Evolutionary conservation across 108 stramenopile species (phyloP).

Genomic region (Skeletonema potamos): DNA sequence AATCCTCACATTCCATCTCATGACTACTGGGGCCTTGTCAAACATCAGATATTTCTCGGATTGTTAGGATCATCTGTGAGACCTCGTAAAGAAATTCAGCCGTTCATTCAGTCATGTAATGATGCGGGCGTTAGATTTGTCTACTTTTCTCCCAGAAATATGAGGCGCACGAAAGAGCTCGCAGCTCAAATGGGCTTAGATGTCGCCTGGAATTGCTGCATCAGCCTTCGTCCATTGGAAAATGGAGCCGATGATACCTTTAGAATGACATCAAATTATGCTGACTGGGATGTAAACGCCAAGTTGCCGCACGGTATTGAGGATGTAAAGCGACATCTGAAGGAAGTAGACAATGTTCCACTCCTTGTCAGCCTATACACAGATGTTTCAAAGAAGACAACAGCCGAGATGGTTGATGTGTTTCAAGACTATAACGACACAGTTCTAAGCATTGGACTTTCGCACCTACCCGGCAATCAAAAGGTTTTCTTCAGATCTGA

Average conservation of each 20-base stretch:
- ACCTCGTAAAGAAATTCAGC: conserved; percentile 89
- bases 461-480: conserved; percentile 76
- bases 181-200: conserved; percentile 95
- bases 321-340: conserved; percentile 76
- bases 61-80: conserved; percentile 89
- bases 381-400: conserved; percentile 90
- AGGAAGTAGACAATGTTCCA: conserved; percentile 96
- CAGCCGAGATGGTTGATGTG: conserved; percentile 87
- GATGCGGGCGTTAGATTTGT: conserved; percentile 96
- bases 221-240: conserved; percentile 85
- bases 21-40: conserved; percentile 62
- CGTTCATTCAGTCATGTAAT: conserved; percentile 72
- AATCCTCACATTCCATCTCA: conserved; percentile 23
- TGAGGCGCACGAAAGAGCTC: conserved; percentile 96
- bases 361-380: conserved; percentile 95
- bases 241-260: conserved; percentile 80
- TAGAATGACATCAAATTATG: conserved; percentile 91
- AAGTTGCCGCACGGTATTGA: conserved; percentile 93
- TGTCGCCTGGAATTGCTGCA: conserved; percentile 96
- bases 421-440: conserved; percentile 88
- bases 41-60: conserved; percentile 94
- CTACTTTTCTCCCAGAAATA: conserved; percentile 96
- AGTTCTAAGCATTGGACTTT: conserved; percentile 73
- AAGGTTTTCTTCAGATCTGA: conserved; percentile 77
- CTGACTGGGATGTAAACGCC: conserved; percentile 98